A percentile compares a stretch with the other conserved stretches of the same genome.
Evolutionary conservation across 2,329 filamentous ascomycete species (phyloP).

Genomic region (Fusarium miscanthi): DNA sequence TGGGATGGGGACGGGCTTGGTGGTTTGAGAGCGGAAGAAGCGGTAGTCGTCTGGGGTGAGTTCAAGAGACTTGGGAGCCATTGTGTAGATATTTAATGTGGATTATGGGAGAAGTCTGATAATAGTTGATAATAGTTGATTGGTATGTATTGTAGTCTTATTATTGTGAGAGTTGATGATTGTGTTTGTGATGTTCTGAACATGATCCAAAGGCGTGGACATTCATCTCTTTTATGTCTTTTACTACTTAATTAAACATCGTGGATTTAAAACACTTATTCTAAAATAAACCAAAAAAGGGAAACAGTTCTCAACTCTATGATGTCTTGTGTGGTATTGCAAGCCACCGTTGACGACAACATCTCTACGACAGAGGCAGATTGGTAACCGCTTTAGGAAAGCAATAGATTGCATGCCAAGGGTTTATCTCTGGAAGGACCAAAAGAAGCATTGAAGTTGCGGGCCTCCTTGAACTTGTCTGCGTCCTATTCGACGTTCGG

Average conservation of each 20-base stretch:
- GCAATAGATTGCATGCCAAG: neutral
- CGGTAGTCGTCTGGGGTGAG: conserved; percentile 16
- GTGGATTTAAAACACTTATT: neutral
- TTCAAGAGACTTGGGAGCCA: conserved; percentile 43
- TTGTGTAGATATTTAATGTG: neutral
- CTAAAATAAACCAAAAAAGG: conserved; percentile 7
- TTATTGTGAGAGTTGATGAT: neutral
- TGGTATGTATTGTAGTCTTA: neutral
- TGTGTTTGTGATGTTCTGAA: conserved; percentile 1
- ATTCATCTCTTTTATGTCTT: conserved; percentile 11
- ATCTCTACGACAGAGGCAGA: neutral
- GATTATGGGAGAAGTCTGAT: neutral
- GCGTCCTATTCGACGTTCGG: neutral
- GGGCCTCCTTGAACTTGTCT: neutral
- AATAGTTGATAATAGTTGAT: neutral
- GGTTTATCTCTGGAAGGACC: neutral
- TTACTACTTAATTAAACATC: rapidly evolving
- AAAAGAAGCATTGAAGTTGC: neutral
- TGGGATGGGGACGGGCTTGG: conserved; percentile 38
- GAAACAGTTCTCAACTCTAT: conserved; percentile 28
- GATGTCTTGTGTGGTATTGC: too few relatives aligned
- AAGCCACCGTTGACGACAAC: neutral
- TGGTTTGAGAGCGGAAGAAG: conserved; percentile 46
- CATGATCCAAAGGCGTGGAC: neutral
- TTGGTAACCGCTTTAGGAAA: conserved; percentile 3